These are phyloP conservation scores for Silybum marianum DNA, from an alignment of 129 eudicot genomes.

Conservation along the genomic window DNA sequence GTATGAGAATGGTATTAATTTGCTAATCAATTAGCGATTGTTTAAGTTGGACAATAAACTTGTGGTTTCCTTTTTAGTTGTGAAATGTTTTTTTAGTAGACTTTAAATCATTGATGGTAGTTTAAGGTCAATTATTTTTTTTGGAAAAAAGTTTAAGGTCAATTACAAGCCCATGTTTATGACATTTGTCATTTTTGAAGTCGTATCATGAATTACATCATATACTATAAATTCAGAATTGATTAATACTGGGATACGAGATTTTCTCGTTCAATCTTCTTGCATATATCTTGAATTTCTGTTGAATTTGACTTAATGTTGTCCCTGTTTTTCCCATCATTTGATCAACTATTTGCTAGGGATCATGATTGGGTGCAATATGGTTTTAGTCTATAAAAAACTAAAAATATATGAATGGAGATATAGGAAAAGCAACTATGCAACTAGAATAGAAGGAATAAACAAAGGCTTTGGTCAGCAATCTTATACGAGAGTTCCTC, in stretches of 20 bases:
- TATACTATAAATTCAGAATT: not conserved
- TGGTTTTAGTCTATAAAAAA: not conserved
- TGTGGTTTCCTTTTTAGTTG: not conserved
- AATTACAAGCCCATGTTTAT: not conserved
- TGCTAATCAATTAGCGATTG: constrained; percentile 4
- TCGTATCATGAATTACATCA: not conserved
- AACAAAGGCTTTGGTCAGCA: not conserved
- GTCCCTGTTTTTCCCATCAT: not conserved
- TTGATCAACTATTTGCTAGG: not conserved
- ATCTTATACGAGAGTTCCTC: not conserved
- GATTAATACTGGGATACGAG: not conserved
- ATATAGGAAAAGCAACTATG: not conserved
- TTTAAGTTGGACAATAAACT: not conserved
- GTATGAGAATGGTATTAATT: constrained; percentile 18
- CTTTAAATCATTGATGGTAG: not conserved
- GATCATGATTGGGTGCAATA: not conserved
- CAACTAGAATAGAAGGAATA: not conserved
- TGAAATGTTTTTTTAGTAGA: not conserved
- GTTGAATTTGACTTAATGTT: not conserved
- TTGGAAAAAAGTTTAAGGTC: not conserved
- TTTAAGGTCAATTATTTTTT: not conserved
- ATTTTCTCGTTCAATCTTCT: not conserved
- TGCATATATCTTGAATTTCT: not conserved
- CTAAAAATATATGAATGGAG: not conserved
- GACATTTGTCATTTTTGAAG: constrained; percentile 4